Conservation (phyloP, 1,284 basidiomycete genomes). For the Apiotrichum sp. region DNA sequence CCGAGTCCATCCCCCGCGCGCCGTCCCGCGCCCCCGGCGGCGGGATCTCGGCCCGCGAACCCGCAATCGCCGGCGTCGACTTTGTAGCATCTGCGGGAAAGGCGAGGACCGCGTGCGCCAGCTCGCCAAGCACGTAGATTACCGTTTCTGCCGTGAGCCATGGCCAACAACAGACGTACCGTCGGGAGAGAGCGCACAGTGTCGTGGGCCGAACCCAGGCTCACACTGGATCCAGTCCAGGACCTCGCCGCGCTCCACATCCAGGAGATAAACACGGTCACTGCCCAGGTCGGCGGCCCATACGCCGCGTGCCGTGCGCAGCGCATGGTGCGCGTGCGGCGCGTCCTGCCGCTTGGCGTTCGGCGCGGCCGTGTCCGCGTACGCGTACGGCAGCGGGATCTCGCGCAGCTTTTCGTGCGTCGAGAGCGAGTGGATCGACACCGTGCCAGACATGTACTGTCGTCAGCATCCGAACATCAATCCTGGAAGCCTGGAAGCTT, state of each 20-base stretch:
- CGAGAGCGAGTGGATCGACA: conserved; percentile 1
- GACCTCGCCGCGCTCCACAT: conserved; percentile 24
- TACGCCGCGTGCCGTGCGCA: conserved; percentile 35
- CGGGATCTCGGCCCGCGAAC: conserved; percentile 15
- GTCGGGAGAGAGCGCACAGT: conserved; percentile 32
- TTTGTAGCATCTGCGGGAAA: conserved; percentile 27
- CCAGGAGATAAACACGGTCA: conserved; percentile 39
- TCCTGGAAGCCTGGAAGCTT: no score
- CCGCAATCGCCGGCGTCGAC: conserved; percentile 16
- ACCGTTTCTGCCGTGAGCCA: conserved; percentile 25
- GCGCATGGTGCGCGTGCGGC: conserved; percentile 41
- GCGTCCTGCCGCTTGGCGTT: conserved; percentile 42
- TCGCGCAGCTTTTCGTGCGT: background rate
- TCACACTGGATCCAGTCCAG: conserved; percentile 33
- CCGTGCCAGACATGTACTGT: conserved; percentile 34
- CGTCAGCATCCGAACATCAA: background rate
- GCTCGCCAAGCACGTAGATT: conserved; percentile 43
- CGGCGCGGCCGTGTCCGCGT: conserved; percentile 26
- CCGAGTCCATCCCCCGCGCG: conserved; percentile 31
- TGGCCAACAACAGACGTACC: conserved; percentile 22
- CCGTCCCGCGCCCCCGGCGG: conserved; percentile 23
- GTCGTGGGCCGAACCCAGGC: conserved; percentile 40
- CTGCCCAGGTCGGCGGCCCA: conserved; percentile 43
- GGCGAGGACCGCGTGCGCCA: conserved; percentile 31
- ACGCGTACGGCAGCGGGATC: conserved; percentile 30